phyloP scores from a whole-genome alignment of 2,329 filamentous ascomycete species.

The Epichloe aotearoae region DNA sequence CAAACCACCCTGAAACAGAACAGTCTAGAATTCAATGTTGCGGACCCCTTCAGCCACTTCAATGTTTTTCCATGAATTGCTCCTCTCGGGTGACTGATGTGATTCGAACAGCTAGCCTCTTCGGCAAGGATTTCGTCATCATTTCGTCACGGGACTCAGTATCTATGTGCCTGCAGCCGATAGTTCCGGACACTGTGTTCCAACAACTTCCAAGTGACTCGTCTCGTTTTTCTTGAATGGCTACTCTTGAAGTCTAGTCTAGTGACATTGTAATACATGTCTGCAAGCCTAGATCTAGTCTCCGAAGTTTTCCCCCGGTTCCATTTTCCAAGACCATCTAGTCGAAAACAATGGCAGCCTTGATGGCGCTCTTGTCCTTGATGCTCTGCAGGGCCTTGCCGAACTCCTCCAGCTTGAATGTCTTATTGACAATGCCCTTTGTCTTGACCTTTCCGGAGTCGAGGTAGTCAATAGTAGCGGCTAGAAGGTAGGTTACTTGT shows the following conservation, averaged over 20 bases:
- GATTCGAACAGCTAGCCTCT: neutral
- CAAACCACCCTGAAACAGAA: too few species aligned
- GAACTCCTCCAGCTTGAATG: constrained; percentile 61
- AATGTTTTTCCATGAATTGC: neutral
- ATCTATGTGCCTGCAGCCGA: neutral
- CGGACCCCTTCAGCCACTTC: neutral
- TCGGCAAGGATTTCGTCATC: neutral
- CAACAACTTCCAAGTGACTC: neutral
- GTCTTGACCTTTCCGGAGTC: constrained; percentile 49
- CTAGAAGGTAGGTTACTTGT: constrained; percentile 9
- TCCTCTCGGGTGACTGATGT: neutral
- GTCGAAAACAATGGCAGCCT: constrained; percentile 61
- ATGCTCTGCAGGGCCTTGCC: constrained; percentile 57
- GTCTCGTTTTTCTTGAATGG: neutral
- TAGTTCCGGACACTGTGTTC: neutral
- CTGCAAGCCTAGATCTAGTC: neutral
- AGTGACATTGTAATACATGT: neutral
- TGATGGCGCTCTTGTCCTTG: constrained; percentile 60
- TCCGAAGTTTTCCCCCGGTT: neutral
- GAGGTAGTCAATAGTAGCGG: constrained; percentile 37
- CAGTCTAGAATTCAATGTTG: neutral
- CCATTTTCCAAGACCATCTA: constrained; percentile 16
- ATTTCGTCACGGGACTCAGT: neutral
- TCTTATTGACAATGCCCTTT: constrained; percentile 59
- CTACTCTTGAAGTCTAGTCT: neutral